Evolutionary conservation across 192 early-diverging fungal species (phyloP), one percentile per base, ranked within the genome.

Genomic region (Podila minutissima): DNA sequence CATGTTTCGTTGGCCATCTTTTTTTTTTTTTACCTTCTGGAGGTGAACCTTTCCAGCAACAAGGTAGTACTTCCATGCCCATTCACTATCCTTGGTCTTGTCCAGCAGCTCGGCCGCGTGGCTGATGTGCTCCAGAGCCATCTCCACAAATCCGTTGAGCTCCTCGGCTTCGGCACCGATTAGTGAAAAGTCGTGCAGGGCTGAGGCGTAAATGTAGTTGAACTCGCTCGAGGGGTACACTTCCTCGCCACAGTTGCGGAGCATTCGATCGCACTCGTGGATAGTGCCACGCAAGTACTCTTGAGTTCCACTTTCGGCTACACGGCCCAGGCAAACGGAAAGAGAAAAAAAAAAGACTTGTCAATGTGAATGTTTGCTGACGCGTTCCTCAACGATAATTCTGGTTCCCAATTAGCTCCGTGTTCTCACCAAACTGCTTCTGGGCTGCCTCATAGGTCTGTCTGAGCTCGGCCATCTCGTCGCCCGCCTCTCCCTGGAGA

Each of bases 231-330:
- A 83, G 12, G 83, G 65, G 28, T 82, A 74, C 3, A 72, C 74
- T 12, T 82, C 71, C 22, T 69, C 69, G 13, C 69, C 77, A 72
- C 85, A 88, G 74, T 89, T 89, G 8, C 87, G 85, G 11, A 87
- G 31, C 65, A 89, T 89, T 51, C 87, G 72, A 61, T 89, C 87
- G 33, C 84, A 86, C 64, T 89, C 87, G 58, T 89, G 87, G 32
- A 89, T 83, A 0, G 86, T 85, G 5, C 87, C 87, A 28, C 87
- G 84, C 33, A 89, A 33, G 37, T 84, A 85, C 46, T 82, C 82
- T 22, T 71, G 76, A 7, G 84, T 66, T 22, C 76, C 72, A 1
- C 65, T 75, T 50, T 83, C 84, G 68, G 74, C 65, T 24, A 37
- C 12, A 50, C 2, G 24, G 19, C 11, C 10, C 26, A n/a, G 8